These are phyloP conservation scores for Cutaneotrichosporon cavernicola DNA, from an alignment of 1,284 basidiomycete species.

Conservation along the genomic window DNA sequence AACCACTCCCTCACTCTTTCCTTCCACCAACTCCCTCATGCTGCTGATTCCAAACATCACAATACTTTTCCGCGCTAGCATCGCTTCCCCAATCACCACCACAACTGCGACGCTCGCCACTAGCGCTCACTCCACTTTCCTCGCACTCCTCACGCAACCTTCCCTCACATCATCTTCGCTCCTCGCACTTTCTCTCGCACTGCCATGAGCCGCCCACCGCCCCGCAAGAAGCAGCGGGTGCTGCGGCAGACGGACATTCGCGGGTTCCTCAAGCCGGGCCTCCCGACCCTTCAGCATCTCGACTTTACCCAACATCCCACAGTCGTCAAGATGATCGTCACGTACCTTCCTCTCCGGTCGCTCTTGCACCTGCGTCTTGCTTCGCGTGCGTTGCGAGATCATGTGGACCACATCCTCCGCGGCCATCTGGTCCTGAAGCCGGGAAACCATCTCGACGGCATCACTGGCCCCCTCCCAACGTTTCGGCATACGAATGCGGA, in stretches of 20 bases:
- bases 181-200: background rate
- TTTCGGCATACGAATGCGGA: background rate
- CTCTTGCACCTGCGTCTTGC: background rate
- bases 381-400: background rate
- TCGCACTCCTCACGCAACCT: background rate
- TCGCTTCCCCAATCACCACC: no score
- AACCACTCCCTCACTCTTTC: no score
- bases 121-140: no score
- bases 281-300: background rate
- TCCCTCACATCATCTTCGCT: background rate
- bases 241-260: constrained; percentile 3
- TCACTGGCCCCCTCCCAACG: background rate
- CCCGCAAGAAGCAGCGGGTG: constrained; percentile 1
- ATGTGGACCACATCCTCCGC: background rate
- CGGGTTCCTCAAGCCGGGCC: background rate
- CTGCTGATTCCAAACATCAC: no score
- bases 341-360: background rate
- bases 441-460: background rate
- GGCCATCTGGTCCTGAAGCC: constrained; percentile 8
- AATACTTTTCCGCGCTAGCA: no score
- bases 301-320: background rate
- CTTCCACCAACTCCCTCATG: no score
- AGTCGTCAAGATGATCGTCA: background rate
- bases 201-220: background rate
- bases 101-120: no score